Evolutionary conservation across 1,284 basidiomycete genomes (phyloP).

Genomic region (Leccinum subspadiceum): DNA sequence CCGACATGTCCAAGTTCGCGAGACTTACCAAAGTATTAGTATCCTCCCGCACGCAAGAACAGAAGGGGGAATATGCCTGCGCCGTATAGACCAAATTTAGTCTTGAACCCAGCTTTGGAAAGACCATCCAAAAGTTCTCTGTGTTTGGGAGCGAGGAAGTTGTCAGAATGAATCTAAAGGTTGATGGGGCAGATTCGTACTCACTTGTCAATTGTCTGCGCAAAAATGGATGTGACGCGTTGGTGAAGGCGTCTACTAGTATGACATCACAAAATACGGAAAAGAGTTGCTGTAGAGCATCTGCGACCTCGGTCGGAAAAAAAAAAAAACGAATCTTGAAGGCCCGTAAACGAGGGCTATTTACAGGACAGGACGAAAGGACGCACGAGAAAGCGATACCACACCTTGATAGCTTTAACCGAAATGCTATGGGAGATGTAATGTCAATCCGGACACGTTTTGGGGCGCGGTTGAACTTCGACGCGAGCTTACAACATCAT

Average conservation of each 20-base stretch:
- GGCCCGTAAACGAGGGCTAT: background rate
- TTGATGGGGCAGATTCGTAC: background rate
- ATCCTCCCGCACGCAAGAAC: constrained; percentile 19
- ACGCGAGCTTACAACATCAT: constrained; percentile 19
- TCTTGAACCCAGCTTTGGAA: constrained; percentile 43
- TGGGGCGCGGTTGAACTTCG: background rate
- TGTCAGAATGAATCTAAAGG: background rate
- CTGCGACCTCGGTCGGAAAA: constrained; percentile 29
- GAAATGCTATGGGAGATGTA: constrained; percentile 22
- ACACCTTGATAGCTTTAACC: constrained; percentile 3
- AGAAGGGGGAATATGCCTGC: constrained; percentile 39
- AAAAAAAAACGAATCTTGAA: no score
- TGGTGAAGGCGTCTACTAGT: constrained; percentile 18
- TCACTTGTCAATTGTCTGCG: constrained; percentile 31
- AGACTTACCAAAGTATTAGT: constrained; percentile 37
- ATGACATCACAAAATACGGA: constrained; percentile 12
- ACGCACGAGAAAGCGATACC: constrained; percentile 19
- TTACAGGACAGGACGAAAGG: background rate
- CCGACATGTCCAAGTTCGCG: background rate
- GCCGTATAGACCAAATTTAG: constrained; percentile 38
- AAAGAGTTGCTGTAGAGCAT: constrained; percentile 18
- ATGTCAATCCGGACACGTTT: constrained; percentile 1
- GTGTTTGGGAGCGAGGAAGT: background rate
- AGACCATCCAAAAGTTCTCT: constrained; percentile 41
- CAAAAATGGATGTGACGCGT: constrained; percentile 14